Conservation (phyloP, 805 yeast species). For the Candida germanica region DNA sequence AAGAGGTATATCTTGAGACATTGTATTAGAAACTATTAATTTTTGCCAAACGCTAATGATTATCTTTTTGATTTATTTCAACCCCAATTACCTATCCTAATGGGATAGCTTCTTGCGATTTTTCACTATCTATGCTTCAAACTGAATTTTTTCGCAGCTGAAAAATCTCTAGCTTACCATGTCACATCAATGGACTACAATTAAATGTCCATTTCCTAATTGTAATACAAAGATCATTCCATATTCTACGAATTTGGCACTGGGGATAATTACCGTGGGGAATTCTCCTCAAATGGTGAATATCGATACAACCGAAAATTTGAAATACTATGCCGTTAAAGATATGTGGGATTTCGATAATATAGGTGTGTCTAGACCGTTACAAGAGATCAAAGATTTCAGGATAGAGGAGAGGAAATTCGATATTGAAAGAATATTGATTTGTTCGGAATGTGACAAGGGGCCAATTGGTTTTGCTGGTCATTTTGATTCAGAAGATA, state of each 20-base stretch:
- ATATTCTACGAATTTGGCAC: constrained; percentile 2
- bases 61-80: no score
- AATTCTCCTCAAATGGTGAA: constrained; percentile 31
- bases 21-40: no score
- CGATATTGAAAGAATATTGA: constrained; percentile 50
- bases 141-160: constrained; percentile 6
- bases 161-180: neutral
- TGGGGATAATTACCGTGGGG: constrained; percentile 9
- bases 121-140: no score
- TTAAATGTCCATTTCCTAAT: constrained; percentile 23
- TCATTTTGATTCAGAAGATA: constrained; percentile 25
- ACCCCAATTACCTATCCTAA: no score
- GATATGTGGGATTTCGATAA: constrained; percentile 82
- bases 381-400: constrained; percentile 23
- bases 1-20: no score
- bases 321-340: constrained; percentile 39
- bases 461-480: constrained; percentile 78
- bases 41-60: no score
- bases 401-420: constrained; percentile 14
- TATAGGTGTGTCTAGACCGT: constrained; percentile 63
- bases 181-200: neutral
- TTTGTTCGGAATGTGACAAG: constrained; percentile 74
- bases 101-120: no score
- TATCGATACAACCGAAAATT: constrained; percentile 1
- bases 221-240: constrained; percentile 26